Evolutionary conservation across 352 stramenopile species (phyloP), one percentile per base, ranked within the genome.

Genomic region (Phytopythium litorale): DNA sequence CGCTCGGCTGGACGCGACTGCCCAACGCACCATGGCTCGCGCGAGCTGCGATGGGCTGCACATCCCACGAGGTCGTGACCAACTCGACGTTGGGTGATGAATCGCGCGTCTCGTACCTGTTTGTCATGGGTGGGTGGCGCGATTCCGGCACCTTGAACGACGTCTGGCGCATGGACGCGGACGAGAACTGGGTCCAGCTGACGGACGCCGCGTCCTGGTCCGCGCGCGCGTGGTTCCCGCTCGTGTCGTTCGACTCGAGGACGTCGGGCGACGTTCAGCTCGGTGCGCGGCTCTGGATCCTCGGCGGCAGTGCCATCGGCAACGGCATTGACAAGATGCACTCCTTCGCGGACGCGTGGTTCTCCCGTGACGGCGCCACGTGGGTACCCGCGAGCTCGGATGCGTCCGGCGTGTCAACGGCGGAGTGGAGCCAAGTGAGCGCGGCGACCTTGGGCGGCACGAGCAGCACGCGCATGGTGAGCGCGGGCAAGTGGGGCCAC

Each of bases 401-500:
- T 52, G 68, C 73, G 3, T 87, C 81, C 1, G 84, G 82, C 0
- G 66, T 90, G 25, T 93, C 84, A 8, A 92, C 84, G 0, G 82
- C 81, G 3, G 78, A 91, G 55, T 93, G 82, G 84, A 91, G 82
- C 65, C 84, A 91, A 61, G 51, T 91, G 37, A 79, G 66, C 8
- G 70, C 72, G 8, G 60, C 65, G 19, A 67, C 75, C 48, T 42
- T 46, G 33, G 51, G 32, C 19, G 51, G 51, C 15, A 43, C 19
- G 64, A 78, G 55, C 69, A 48, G 56, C 71, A 75, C 38, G 35
- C 71, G 66, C 42, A 73, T 76, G 38, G 75, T 88, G 15, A 91
- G 84, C 42, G 75, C 74, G 32, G 84, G 84, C 42, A 93, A 93
- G 38, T 92, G 84, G 84, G 82, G 84, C 0, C 84, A 92, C 58